phyloP scores from a whole-genome alignment of 208 protist species.

The Crithidia acanthocephali region DNA sequence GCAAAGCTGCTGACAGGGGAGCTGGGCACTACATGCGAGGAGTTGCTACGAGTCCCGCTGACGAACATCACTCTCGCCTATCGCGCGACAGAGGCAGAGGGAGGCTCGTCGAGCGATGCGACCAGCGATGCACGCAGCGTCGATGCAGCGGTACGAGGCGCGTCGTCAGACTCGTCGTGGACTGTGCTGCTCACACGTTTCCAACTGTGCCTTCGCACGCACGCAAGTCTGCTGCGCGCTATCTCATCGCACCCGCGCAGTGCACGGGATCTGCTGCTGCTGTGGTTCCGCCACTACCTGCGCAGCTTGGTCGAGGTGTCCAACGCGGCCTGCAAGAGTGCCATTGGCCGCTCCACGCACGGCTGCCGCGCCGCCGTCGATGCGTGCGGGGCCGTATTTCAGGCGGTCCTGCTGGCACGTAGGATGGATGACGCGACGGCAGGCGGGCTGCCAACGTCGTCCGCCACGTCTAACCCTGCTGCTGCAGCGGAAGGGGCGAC shows the following conservation, averaged over 20 bases:
- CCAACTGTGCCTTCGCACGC: constrained; percentile 31
- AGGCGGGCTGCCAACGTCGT: too few relatives aligned
- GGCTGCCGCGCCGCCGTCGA: constrained; percentile 48
- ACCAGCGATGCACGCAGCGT: neutral
- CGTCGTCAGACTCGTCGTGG: constrained; percentile 1
- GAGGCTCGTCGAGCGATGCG: neutral
- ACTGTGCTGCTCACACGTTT: constrained; percentile 25
- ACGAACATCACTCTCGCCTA: constrained; percentile 8
- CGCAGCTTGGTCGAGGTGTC: constrained; percentile 57
- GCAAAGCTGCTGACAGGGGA: neutral
- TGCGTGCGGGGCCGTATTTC: constrained; percentile 60
- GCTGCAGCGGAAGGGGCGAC: neutral
- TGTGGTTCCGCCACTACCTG: constrained; percentile 48
- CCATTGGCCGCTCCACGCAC: constrained; percentile 12
- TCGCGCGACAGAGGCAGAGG: neutral
- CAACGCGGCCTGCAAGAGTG: constrained; percentile 48
- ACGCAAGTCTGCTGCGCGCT: constrained; percentile 29
- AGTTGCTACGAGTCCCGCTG: neutral
- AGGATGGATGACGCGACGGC: constrained; percentile 15
- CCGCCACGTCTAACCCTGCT: neutral
- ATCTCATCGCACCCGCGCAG: constrained; percentile 7
- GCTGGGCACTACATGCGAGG: neutral
- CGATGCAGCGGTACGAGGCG: neutral
- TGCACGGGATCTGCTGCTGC: constrained; percentile 15
- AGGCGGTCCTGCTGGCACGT: constrained; percentile 44